Evolutionary conservation across 179 eudicot species (phyloP), one percentile per base, ranked within the genome.

Genomic region (Camellia oleifera): DNA sequence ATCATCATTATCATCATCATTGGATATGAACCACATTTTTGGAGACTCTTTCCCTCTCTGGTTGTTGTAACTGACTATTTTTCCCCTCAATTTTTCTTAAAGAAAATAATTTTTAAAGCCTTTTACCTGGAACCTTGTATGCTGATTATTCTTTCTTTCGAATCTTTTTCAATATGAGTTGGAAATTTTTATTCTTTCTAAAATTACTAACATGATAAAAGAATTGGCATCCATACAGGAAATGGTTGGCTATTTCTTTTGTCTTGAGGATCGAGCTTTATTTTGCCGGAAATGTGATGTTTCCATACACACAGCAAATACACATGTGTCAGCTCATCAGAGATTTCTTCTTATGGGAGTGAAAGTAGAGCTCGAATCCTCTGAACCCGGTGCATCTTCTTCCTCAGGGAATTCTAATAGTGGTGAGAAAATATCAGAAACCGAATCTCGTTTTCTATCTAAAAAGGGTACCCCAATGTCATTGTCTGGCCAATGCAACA

Each of bases 331-430:
- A 4, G 81, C 87, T 76, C 98, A 94, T 84, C 90, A 87, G 80
- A 88, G 98, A 81, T 92, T 90, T 85, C 87, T 94, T 63, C 89
- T 94, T 63, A 94, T 97, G 17, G 98, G 98, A 82, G 97, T 93
- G 64, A 91, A 86, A 79, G 98, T 92, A 7, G 97, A 92, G 40
- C 92, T 91, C 20, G 94, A 93, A 69, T 77, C 91, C 71, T 69
- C 80, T 11, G 93, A 88, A 75, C 81, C 78, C 23, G 90, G 88
- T 70, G 88, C 88, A 60, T 88, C 90, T 57, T 83, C 94, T 23
- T 89, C 96, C 17, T 79, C 81, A 23, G 90, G 86, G 32, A 92
- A 77, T 83, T 84, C 93, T 74, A 77, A 61, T 44, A 84, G 93
- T 62, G 80, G 75, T 69, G 91, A 89, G 54, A 90, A 90, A 85